A percentile compares a stretch with the other conserved stretches of the same genome.
Evolutionary conservation across 768 basidiomycete species (phyloP).

Genomic region (Chalciporus piperatus): DNA sequence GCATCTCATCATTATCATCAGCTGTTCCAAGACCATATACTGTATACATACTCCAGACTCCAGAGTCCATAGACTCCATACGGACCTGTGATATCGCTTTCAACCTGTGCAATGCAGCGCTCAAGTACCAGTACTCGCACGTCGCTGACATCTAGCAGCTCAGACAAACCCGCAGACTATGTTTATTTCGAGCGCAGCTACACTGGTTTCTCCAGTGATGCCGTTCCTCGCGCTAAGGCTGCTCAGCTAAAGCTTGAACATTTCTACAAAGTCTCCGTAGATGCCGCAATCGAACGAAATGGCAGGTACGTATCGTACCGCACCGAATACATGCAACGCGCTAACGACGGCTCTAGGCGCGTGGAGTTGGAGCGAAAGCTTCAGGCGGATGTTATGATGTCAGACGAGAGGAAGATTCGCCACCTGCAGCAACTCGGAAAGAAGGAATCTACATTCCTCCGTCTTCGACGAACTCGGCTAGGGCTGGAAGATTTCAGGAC

Average conservation of each 20-base stretch:
- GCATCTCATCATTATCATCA: neutral
- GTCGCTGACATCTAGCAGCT: conserved; percentile 19
- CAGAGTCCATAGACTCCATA: neutral
- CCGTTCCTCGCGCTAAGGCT: conserved; percentile 78
- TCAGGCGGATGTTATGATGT: conserved; percentile 61
- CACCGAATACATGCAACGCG: neutral
- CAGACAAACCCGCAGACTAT: conserved; percentile 60
- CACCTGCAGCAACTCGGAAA: conserved; percentile 81
- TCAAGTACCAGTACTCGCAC: conserved; percentile 30
- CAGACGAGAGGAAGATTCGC: conserved; percentile 83
- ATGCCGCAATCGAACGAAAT: conserved; percentile 92
- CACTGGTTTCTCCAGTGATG: conserved; percentile 73
- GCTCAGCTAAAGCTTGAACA: conserved; percentile 96
- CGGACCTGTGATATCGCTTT: too few relatives aligned
- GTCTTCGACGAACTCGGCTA: conserved; percentile 84
- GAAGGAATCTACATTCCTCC: conserved; percentile 86
- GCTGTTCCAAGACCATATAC: neutral
- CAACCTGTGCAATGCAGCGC: conserved; percentile 26
- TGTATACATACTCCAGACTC: too few relatives aligned
- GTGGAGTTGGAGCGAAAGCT: conserved; percentile 84
- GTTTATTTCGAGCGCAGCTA: conserved; percentile 90
- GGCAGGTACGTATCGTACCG: conserved; percentile 55
- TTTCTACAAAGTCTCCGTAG: conserved; percentile 95
- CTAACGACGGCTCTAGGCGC: conserved; percentile 49
- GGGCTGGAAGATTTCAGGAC: conserved; percentile 92